These are phyloP conservation scores for Cystobasidiaceae sp. DNA, from an alignment of 1,284 basidiomycete species.

Conservation along the genomic window DNA sequence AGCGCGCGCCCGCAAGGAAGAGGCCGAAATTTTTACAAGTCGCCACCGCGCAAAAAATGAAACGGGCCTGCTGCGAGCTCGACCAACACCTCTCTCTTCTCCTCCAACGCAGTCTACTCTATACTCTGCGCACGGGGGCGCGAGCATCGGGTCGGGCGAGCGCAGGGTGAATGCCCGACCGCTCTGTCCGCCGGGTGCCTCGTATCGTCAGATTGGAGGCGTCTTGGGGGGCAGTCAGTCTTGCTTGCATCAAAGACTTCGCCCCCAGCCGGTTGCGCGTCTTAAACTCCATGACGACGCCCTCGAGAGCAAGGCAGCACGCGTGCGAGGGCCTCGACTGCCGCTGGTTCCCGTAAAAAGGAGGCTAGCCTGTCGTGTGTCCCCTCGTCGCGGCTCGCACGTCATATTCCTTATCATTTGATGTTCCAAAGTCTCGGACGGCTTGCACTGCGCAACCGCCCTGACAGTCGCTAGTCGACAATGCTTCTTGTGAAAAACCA, in stretches of 20 bases:
- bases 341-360: too few species aligned
- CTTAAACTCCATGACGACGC: constrained; percentile 31
- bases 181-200: background rate
- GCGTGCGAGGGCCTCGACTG: too few species aligned
- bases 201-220: constrained; percentile 32
- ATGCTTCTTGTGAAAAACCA: constrained; percentile 31
- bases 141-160: constrained; percentile 7
- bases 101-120: too few species aligned
- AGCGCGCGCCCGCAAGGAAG: too few species aligned
- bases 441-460: background rate
- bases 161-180: background rate
- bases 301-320: constrained; percentile 15
- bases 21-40: too few species aligned
- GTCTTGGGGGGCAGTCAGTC: background rate
- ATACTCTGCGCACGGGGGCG: constrained; percentile 23
- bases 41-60: too few species aligned
- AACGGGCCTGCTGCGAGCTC: too few species aligned
- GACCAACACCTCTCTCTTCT: too few species aligned
- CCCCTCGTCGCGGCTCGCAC: too few species aligned
- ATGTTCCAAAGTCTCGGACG: background rate
- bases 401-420: constrained; percentile 28
- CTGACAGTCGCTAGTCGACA: constrained; percentile 22
- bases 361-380: too few species aligned
- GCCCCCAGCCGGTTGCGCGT: constrained; percentile 17
- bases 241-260: background rate